Evolutionary conservation across 768 basidiomycete species (phyloP), one percentile per base, ranked within the genome.

Genomic region (Panaeolus cyanescens): DNA sequence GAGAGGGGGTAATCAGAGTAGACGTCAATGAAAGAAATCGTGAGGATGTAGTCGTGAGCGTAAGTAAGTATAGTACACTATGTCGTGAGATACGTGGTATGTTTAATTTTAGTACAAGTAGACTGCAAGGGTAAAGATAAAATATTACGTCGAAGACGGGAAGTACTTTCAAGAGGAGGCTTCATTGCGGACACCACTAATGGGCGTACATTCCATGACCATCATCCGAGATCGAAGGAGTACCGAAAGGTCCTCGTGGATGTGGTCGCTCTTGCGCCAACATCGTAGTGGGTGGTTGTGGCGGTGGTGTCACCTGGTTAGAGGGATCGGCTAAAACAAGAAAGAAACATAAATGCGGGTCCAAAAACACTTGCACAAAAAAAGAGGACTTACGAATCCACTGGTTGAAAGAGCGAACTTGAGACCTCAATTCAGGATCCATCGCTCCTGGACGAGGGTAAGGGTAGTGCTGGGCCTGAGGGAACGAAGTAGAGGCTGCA

Each of bases 401-500:
- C n/a, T 50, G 45, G 25, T 50, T 50, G 25, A 50, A 50, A 15
- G 45, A 50, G 13, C 45, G 45, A 15, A 50, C 45, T 50, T 50
- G 45, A 0, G 45, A 50, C 45, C 45, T 50, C 45, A 50, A 50
- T 50, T 50, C 45, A 13, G 45, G 45, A 15, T 50, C 45, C 10
- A 50, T 30, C 45, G 15, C 30, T 1, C 45, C 56, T 37, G 32
- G 22, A 39, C 53, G 42, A 32, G 57, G 72, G 12, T 32, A 54
- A 17, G n/a, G 55, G 68, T 25, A 73, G 72, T 30, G 63, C 65
- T 20, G 68, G 53, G 33, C 25, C 30, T 28, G 45, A 28, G 45
- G 45, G 45, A 50, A 50, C 15, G 45, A 50, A 39, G 36, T 53
- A 13, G 58, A 33, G 45, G 62, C 50, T 10, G 17, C 25, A 15